phyloP scores from a whole-genome alignment of 495 filamentous ascomycete genomes.

The Glutinoglossum americanum region DNA sequence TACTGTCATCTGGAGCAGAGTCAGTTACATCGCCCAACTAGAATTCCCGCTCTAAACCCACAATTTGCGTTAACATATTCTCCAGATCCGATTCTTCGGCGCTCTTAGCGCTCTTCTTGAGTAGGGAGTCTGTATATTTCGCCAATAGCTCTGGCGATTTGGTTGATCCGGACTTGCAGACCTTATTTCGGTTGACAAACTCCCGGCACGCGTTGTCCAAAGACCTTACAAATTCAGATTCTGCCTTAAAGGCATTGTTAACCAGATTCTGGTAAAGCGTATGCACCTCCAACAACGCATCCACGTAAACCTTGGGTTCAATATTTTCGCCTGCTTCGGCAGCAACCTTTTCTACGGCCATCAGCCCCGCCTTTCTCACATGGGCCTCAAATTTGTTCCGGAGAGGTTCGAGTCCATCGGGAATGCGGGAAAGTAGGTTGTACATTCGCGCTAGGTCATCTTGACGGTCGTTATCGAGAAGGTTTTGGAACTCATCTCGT shows the following conservation, averaged over 20 bases:
- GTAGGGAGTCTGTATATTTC: constrained; percentile 82
- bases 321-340: constrained; percentile 61
- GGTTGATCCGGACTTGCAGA: constrained; percentile 79
- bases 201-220: constrained; percentile 94
- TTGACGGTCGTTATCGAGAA: constrained; percentile 87
- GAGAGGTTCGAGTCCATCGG: constrained; percentile 79
- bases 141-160: constrained; percentile 87
- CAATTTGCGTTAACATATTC: constrained; percentile 67
- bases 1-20: constrained; percentile 49
- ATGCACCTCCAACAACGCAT: constrained; percentile 84
- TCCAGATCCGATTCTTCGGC: constrained; percentile 88
- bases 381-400: constrained; percentile 79
- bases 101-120: constrained; percentile 80
- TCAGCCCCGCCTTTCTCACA: constrained; percentile 69
- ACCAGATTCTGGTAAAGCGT: constrained; percentile 81
- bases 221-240: constrained; percentile 91
- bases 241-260: constrained; percentile 78
- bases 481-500: constrained; percentile 84
- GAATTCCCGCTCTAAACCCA: neutral
- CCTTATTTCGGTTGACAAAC: constrained; percentile 90
- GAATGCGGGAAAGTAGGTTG: constrained; percentile 69
- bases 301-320: constrained; percentile 91
- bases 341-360: constrained; percentile 79
- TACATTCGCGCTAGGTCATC: constrained; percentile 97
- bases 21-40: neutral